A percentile compares a stretch with the other conserved stretches of the same genome.
phyloP scores from a whole-genome alignment of 495 filamentous ascomycete species.

The Aspergillus egyptiacus region DNA sequence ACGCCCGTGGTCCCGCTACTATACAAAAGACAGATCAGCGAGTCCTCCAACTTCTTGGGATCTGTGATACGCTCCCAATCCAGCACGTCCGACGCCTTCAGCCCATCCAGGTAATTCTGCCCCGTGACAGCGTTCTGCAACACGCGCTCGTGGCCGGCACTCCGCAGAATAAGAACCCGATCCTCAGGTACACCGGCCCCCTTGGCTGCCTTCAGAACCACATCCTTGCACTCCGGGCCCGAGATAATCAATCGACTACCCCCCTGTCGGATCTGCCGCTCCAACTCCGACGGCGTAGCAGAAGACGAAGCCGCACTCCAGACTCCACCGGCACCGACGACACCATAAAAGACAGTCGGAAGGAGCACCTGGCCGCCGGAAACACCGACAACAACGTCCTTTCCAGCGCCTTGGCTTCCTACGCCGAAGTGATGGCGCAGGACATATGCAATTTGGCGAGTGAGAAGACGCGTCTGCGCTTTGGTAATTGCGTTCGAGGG shows the following conservation, averaged over 20 bases:
- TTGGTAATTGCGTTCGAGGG: constrained; percentile 44
- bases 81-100: constrained; percentile 22
- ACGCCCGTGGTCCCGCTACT: constrained; percentile 35
- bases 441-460: constrained; percentile 40
- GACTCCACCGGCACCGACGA: constrained; percentile 46
- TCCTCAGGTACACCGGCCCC: constrained; percentile 52
- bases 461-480: constrained; percentile 34
- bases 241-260: constrained; percentile 11
- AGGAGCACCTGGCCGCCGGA: constrained; percentile 45
- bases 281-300: constrained; percentile 37
- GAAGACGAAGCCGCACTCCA: constrained; percentile 35
- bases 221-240: constrained; percentile 7
- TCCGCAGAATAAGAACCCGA: constrained; percentile 22
- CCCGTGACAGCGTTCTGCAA: constrained; percentile 13
- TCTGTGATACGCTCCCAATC: constrained; percentile 44
- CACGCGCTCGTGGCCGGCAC: constrained; percentile 14
- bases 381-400: constrained; percentile 47
- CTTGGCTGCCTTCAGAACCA: constrained; percentile 46
- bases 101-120: constrained; percentile 13
- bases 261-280: constrained; percentile 31
- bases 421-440: constrained; percentile 44
- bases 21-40: constrained; percentile 26
- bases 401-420: constrained; percentile 38
- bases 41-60: constrained; percentile 24
- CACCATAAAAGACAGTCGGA: constrained; percentile 41